Percentiles rank a stretch among this genome's conserved stretches.
phyloP scores from a whole-genome alignment of 2,329 filamentous ascomycete species.

The Ambrosiella cleistominuta region DNA sequence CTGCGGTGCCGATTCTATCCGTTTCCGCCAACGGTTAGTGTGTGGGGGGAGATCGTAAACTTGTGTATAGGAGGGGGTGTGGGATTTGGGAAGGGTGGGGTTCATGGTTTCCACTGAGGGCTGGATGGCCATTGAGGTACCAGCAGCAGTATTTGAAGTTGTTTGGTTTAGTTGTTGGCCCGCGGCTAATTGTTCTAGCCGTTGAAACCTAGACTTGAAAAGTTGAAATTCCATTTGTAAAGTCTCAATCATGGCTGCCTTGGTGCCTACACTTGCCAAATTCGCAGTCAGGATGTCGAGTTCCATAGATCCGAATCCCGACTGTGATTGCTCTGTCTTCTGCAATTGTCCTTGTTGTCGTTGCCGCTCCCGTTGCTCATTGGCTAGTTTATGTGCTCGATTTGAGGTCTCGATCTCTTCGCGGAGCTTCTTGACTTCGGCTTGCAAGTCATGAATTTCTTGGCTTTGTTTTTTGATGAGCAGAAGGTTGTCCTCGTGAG shows the following conservation, averaged over 20 bases:
- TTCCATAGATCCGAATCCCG: slow-evolving; percentile 17
- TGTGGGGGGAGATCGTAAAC: neutral
- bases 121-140: neutral
- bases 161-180: neutral
- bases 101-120: too few species aligned
- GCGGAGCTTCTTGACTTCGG: slow-evolving; percentile 14
- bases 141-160: neutral
- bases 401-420: slow-evolving; percentile 10
- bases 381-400: slow-evolving; percentile 18
- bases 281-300: slow-evolving; percentile 24
- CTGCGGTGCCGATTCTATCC: neutral
- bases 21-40: neutral
- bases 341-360: slow-evolving; percentile 3
- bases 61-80: neutral
- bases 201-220: slow-evolving; percentile 22
- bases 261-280: slow-evolving; percentile 23
- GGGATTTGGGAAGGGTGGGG: too few species aligned
- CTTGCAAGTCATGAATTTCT: slow-evolving; percentile 15
- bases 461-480: slow-evolving; percentile 16
- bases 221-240: slow-evolving; percentile 27
- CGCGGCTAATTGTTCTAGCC: slow-evolving; percentile 14
- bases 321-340: slow-evolving; percentile 8
- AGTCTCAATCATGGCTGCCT: slow-evolving; percentile 23
- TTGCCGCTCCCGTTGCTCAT: slow-evolving; percentile 16
- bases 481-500: slow-evolving; percentile 16